Evolutionary conservation across 441 rosid genomes (phyloP).

Genomic region (Mallotus repandus): DNA sequence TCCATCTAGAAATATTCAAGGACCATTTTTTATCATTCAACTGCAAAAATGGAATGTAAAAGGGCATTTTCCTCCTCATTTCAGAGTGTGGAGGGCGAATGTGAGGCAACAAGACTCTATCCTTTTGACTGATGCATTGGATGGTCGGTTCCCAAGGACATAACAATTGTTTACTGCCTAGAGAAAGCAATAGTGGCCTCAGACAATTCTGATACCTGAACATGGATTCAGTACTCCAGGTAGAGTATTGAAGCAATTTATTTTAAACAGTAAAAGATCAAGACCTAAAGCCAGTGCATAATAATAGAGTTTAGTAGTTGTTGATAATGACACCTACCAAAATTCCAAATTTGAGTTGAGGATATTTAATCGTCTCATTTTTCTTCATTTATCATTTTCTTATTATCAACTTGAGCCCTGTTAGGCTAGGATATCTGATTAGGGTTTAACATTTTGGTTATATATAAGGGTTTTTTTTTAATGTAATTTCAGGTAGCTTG

Average conservation of each 20-base stretch:
- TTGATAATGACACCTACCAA: too few species aligned
- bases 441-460: neutral
- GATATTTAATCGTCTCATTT: too few species aligned
- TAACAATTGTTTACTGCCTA: slow-evolving; percentile 26
- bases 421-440: too few species aligned
- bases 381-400: too few species aligned
- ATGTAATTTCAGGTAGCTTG: neutral
- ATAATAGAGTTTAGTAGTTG: too few species aligned
- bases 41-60: slow-evolving; percentile 91
- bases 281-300: slow-evolving; percentile 43
- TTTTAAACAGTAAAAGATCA: slow-evolving; percentile 37
- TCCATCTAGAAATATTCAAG: slow-evolving; percentile 91
- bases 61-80: slow-evolving; percentile 82
- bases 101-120: slow-evolving; percentile 69
- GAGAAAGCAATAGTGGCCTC: slow-evolving; percentile 30
- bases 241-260: slow-evolving; percentile 30
- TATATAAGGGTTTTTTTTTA: neutral
- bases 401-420: too few species aligned
- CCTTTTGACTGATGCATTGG: slow-evolving; percentile 67
- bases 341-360: too few species aligned
- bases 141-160: slow-evolving; percentile 37
- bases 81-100: slow-evolving; percentile 70
- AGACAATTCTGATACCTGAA: slow-evolving; percentile 29
- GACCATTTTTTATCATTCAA: slow-evolving; percentile 89
- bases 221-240: slow-evolving; percentile 14